Conservation (phyloP, 140 eudicot species). For the Erigeron philadelphicus region DNA sequence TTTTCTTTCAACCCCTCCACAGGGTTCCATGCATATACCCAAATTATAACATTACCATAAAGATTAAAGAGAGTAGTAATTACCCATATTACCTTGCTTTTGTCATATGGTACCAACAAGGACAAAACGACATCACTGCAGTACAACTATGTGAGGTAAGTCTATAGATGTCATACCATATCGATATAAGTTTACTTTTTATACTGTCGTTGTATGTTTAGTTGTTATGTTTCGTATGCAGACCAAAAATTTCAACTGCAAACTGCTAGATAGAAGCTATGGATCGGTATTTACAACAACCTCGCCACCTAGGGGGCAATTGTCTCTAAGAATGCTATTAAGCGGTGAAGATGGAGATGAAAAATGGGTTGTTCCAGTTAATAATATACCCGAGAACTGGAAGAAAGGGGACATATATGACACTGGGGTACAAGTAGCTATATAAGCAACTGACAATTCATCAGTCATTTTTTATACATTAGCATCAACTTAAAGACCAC, state of each 20-base stretch:
- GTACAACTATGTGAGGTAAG: conserved; percentile 86
- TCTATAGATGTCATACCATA: background rate
- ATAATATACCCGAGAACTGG: conserved; percentile 70
- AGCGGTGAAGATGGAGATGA: conserved; percentile 72
- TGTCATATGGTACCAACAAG: conserved; percentile 79
- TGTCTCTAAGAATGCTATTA: conserved; percentile 67
- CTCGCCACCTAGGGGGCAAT: conserved; percentile 65
- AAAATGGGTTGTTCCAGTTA: conserved; percentile 72
- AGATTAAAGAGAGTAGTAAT: conserved; percentile 71
- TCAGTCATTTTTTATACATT: conserved; percentile 1
- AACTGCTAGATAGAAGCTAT: conserved; percentile 60
- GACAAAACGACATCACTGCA: conserved; percentile 65
- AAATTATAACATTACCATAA: conserved; percentile 53
- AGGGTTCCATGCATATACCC: conserved; percentile 83
- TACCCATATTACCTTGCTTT: conserved; percentile 75
- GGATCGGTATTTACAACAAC: conserved; percentile 87
- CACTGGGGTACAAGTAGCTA: conserved; percentile 67
- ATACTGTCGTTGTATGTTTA: background rate
- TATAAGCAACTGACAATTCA: conserved; percentile 11
- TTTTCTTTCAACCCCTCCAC: conserved; percentile 22
- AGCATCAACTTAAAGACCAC: conserved; percentile 7
- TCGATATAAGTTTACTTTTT: background rate
- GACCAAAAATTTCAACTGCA: conserved; percentile 60
- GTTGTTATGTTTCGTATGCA: conserved; percentile 29
- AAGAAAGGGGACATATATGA: conserved; percentile 73